Evolutionary conservation across 2,329 filamentous ascomycete species (phyloP), one percentile per base, ranked within the genome.

Genomic region (Stachybotrys chlorohalonatus): DNA sequence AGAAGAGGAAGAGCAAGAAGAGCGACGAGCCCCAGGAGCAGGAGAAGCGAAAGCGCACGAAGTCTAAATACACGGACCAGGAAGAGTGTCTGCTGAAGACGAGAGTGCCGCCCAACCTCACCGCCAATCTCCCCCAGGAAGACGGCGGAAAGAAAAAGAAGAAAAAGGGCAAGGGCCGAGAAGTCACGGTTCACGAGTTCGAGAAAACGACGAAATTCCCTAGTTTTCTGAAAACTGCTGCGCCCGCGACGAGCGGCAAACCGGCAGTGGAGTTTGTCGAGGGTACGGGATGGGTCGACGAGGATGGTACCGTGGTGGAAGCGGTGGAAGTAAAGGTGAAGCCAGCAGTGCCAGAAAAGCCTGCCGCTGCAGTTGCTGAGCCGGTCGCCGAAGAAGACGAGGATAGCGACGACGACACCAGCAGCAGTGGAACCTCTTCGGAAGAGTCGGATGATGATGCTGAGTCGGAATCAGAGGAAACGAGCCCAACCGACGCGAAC

Each of bases 81-180:
- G 80, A 86, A 30, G 92, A 96, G 70, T 87, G 92, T 61, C 75
- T 96, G 15, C 90, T 97, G 73, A 93, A 91, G 71, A 89, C 89
- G 2, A 84, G 84, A 54, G 67, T 96, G 36, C 83, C 85, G 1
- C 66, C 74, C 7, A 73, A 73, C 54, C 68, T 69, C 15, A 71
- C 75, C 52, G 72, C 73, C 48, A 75, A 77, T 53, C 58, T 71
- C 11, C 62, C 67, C 1, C 71, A 75, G 32, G 72, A 72, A 3
- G 70, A 75, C 7, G 68, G 68, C 17, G 68, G 73, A n/a, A 77
- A 78, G 61, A 84, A 81, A 60, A 84, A 83, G 62, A 83, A 81
- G 66, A 81, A 83, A 62, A 78, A 79, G 49, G 77, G 68, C 54
- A 66, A 64, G 53, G 57, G 62, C 11, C 69, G 75, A 13, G 82